Evolutionary conservation across 2,329 filamentous ascomycete species (phyloP).

Genomic region (Pestalotiopsis sp.): DNA sequence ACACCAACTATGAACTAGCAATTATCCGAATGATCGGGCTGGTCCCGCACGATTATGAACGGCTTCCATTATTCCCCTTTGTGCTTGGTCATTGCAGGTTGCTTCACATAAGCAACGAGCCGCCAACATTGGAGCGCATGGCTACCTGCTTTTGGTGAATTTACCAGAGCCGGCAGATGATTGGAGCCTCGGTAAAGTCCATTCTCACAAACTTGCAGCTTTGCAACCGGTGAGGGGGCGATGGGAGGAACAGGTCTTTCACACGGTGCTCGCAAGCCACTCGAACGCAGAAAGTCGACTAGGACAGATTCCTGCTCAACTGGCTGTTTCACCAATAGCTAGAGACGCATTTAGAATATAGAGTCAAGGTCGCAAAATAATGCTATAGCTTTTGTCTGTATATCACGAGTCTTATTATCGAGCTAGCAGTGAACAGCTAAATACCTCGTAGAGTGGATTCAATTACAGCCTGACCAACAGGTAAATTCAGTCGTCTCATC

Average conservation of each 20-base stretch:
- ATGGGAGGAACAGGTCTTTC: neutral
- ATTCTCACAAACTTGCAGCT: neutral
- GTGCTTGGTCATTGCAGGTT: neutral
- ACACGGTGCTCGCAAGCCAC: neutral
- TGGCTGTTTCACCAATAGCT: neutral
- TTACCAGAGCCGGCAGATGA: neutral
- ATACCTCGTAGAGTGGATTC: too few relatives aligned
- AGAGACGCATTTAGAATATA: neutral
- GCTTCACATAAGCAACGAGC: neutral
- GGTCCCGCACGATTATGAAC: neutral
- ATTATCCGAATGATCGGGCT: too few relatives aligned
- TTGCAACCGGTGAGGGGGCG: neutral
- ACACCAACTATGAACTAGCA: too few relatives aligned
- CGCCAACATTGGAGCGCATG: neutral
- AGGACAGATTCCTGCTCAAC: neutral
- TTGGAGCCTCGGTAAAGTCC: neutral
- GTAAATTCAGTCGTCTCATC: too few relatives aligned
- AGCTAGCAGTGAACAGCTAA: too few relatives aligned
- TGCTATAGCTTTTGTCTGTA: too few relatives aligned
- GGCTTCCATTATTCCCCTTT: neutral
- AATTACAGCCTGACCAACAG: too few relatives aligned
- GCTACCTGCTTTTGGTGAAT: neutral
- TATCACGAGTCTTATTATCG: too few relatives aligned
- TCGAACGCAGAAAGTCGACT: neutral
- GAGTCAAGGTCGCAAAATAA: neutral